Conservation (phyloP, 2,329 filamentous ascomycete species). For the Curvularia lunata region DNA sequence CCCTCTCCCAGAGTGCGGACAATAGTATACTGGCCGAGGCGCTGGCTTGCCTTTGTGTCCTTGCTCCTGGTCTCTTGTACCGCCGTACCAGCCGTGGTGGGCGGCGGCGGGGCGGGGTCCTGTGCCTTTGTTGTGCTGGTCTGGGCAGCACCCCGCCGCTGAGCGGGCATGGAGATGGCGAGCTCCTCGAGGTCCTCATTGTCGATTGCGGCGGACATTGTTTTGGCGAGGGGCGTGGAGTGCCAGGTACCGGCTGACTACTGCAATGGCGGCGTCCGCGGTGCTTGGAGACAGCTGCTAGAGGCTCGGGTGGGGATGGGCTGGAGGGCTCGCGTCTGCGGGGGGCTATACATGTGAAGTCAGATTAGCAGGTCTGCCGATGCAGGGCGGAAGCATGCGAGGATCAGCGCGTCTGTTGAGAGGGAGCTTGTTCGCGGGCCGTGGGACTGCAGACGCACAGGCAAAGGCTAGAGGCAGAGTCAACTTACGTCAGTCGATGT, state of each 20-base stretch:
- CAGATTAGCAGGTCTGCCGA: conserved; percentile 19
- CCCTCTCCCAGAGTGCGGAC: conserved; percentile 92
- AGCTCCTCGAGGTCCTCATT: conserved; percentile 72
- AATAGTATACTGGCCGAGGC: conserved; percentile 90
- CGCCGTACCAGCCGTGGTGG: conserved; percentile 32
- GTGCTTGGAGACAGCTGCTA: conserved; percentile 8
- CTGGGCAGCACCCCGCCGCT: conserved; percentile 57
- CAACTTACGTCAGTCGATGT: conserved; percentile 17
- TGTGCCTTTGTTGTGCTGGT: conserved; percentile 38
- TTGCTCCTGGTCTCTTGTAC: conserved; percentile 52
- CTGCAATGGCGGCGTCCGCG: conserved; percentile 1
- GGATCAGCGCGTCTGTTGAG: conserved; percentile 5
- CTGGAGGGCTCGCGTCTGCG: conserved; percentile 5
- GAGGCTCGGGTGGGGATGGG: conserved; percentile 6
- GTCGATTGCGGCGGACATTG: conserved; percentile 63
- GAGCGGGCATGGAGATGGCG: conserved; percentile 74
- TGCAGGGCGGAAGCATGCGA: conserved; percentile 15
- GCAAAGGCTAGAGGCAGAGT: neutral
- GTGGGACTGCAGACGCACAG: neutral
- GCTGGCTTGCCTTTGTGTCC: conserved; percentile 72
- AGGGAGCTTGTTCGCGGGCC: conserved; percentile 3
- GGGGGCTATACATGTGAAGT: conserved; percentile 7
- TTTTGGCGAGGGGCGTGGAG: conserved; percentile 7
- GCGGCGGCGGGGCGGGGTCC: conserved; percentile 45
- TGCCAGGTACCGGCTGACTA: conserved; percentile 2